phyloP scores from a whole-genome alignment of 371 early-diverging fungal genomes.

The Zancudomyces culisetae region DNA sequence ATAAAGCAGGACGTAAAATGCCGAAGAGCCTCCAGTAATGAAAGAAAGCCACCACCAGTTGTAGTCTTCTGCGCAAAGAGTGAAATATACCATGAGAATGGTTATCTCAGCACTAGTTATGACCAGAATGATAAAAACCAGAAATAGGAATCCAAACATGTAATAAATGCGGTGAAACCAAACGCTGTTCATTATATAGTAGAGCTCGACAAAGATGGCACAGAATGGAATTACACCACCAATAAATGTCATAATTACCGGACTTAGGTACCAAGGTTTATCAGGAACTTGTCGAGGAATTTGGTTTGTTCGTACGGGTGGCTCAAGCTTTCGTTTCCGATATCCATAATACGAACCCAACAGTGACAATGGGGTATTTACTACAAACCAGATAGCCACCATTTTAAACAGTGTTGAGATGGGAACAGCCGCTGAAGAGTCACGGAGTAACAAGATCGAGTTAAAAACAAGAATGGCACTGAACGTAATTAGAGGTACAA shows the following conservation, averaged over 20 bases:
- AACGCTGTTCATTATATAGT: constrained; percentile 67
- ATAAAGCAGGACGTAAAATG: constrained; percentile 75
- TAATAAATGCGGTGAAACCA: constrained; percentile 74
- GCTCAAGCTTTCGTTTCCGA: constrained; percentile 48
- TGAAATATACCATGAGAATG: constrained; percentile 79
- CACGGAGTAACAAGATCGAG: constrained; percentile 64
- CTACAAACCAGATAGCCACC: constrained; percentile 66
- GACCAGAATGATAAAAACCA: constrained; percentile 57
- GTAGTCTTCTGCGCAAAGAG: constrained; percentile 79
- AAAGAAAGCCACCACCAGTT: constrained; percentile 92
- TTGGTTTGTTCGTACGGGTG: constrained; percentile 77
- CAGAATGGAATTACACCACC: constrained; percentile 79
- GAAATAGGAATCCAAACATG: constrained; percentile 67
- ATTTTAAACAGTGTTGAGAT: constrained; percentile 74
- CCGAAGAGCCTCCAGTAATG: constrained; percentile 68
- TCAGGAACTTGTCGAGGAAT: constrained; percentile 88
- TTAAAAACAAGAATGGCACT: constrained; percentile 65
- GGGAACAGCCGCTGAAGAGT: constrained; percentile 86
- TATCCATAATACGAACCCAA: constrained; percentile 88
- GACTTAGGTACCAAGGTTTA: constrained; percentile 51
- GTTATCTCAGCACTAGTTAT: constrained; percentile 69
- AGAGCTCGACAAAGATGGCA: constrained; percentile 72
- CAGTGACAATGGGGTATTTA: constrained; percentile 73
- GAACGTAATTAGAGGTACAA: constrained; percentile 54
- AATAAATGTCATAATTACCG: constrained; percentile 52